Conservation (phyloP, 2,329 filamentous ascomycete genomes). For the Coleophoma cylindrospora region DNA sequence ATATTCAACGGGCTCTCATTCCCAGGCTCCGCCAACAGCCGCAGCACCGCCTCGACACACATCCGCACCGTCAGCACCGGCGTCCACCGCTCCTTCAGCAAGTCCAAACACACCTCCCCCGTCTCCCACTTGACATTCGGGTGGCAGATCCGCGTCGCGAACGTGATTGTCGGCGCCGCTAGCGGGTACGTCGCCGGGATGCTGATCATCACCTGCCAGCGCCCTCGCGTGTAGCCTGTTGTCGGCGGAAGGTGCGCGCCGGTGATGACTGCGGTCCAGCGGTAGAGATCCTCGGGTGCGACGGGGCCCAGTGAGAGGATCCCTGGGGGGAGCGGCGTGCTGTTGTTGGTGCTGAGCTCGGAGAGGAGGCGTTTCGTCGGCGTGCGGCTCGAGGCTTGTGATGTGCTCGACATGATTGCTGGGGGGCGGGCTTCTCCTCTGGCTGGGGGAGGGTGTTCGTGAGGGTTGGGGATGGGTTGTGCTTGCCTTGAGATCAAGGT, state of each 20-base stretch:
- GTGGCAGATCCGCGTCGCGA: conserved; percentile 81
- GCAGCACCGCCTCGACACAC: conserved; percentile 66
- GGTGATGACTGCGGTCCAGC: conserved; percentile 56
- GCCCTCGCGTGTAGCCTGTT: conserved; percentile 45
- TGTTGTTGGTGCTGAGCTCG: conserved; percentile 41
- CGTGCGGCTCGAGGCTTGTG: conserved; percentile 26
- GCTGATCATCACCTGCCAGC: conserved; percentile 75
- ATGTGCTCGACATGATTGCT: conserved; percentile 5
- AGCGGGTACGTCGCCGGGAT: conserved; percentile 78
- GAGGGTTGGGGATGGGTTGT: no score
- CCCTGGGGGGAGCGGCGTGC: conserved; percentile 36
- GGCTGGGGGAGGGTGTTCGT: no score
- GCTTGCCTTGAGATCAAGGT: no score
- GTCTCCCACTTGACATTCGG: conserved; percentile 71
- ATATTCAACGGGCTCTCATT: conserved; percentile 74
- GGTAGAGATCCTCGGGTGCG: conserved; percentile 47
- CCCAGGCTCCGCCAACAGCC: conserved; percentile 64
- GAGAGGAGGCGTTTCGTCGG: conserved; percentile 53
- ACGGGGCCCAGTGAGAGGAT: conserved; percentile 55
- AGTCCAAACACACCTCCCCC: conserved; percentile 91
- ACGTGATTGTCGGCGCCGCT: conserved; percentile 69
- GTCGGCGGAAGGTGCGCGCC: conserved; percentile 27
- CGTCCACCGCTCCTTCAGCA: conserved; percentile 76
- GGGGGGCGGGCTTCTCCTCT: neutral
- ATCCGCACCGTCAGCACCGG: conserved; percentile 78